Percentiles rank a stretch among this genome's conserved stretches.
Conservation (phyloP, 768 basidiomycete genomes). For the Tulasnella sp. region DNA sequence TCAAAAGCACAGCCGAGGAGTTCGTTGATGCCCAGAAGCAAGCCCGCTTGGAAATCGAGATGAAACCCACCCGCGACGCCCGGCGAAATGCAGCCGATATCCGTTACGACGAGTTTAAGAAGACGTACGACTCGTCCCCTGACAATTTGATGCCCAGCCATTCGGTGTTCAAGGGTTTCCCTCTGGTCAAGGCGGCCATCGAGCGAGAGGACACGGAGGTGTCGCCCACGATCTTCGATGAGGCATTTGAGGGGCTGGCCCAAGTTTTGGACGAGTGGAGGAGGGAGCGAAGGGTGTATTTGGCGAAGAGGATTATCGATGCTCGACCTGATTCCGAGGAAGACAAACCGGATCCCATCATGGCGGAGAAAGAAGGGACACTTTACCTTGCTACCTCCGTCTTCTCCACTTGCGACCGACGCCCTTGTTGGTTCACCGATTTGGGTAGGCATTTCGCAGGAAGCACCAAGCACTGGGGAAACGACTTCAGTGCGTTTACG, state of each 20-base stretch:
- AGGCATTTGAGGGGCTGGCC: not conserved
- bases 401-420: not conserved
- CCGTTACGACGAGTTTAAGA: not conserved
- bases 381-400: not conserved
- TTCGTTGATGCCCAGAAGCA: not conserved
- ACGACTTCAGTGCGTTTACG: not conserved
- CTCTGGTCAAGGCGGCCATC: not conserved
- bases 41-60: not conserved
- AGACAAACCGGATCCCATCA: not conserved
- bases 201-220: not conserved
- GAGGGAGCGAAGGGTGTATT: not conserved
- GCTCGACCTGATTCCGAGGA: not conserved
- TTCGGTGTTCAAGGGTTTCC: not conserved
- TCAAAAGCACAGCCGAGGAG: not conserved
- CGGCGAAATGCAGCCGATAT: not conserved
- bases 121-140: not conserved
- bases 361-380: not conserved
- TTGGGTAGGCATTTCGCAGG: not conserved
- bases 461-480: not conserved
- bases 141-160: not conserved
- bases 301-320: not conserved
- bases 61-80: not conserved
- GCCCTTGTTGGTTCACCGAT: not conserved
- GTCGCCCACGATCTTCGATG: not conserved
- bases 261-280: not conserved